Percentiles rank a stretch among this genome's conserved stretches.
phyloP scores from a whole-genome alignment of 306 rosid genomes.

The Arachis hypogaea region DNA sequence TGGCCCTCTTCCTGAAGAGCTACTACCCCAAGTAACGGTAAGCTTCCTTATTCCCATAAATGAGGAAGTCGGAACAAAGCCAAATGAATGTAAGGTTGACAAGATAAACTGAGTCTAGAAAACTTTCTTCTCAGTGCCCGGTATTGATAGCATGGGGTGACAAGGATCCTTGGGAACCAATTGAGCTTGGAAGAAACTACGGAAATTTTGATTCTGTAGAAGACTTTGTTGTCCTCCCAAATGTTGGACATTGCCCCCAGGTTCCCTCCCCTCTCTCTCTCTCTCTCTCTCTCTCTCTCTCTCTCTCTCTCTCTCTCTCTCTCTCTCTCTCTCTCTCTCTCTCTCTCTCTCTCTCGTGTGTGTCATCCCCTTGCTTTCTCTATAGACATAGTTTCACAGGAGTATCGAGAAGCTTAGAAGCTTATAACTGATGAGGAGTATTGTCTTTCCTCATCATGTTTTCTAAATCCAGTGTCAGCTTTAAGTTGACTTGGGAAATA shows the following conservation, averaged over 20 bases:
- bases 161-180: conserved; percentile 99
- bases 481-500: conserved; percentile 22
- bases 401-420: conserved; percentile 5
- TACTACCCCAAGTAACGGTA: conserved; percentile 86
- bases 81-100: conserved; percentile 23
- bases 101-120: conserved; percentile 31
- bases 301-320: neutral
- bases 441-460: neutral
- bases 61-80: conserved; percentile 5
- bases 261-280: conserved; percentile 41
- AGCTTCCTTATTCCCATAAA: conserved; percentile 6
- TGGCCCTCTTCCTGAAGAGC: conserved; percentile 96
- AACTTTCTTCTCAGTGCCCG: conserved; percentile 71
- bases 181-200: conserved; percentile 75
- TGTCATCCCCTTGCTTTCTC: conserved; percentile 18
- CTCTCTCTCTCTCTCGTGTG: neutral
- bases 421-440: conserved; percentile 6
- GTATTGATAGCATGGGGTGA: conserved; percentile 96
- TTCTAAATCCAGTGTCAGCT: conserved; percentile 16
- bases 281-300: conserved; percentile 4
- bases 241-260: conserved; percentile 99
- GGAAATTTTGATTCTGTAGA: conserved; percentile 73
- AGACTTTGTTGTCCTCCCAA: conserved; percentile 81
- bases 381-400: neutral
- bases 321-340: neutral